Conservation (phyloP, 2,329 filamentous ascomycete species). For the Aulographum hederae region DNA sequence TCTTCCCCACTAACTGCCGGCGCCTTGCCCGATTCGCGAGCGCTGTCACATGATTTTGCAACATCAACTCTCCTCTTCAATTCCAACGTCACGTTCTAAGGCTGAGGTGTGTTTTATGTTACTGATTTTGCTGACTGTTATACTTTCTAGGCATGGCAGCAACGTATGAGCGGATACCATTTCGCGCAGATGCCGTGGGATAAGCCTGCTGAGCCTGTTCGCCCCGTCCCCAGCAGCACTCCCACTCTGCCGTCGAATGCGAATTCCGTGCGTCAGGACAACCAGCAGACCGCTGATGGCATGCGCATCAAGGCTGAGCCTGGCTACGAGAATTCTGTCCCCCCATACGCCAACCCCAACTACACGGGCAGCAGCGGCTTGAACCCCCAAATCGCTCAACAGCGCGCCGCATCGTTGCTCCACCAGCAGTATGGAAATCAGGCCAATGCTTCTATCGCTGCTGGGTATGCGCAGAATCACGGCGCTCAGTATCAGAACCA, state of each 20-base stretch:
- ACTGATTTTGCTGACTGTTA: not conserved
- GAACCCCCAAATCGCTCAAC: conserved; percentile 30
- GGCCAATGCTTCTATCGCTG: conserved; percentile 48
- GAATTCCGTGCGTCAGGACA: not conserved
- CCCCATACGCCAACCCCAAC: conserved; percentile 6
- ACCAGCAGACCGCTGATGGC: conserved; percentile 9
- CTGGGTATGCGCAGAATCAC: conserved; percentile 26
- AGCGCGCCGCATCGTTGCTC: conserved; percentile 33
- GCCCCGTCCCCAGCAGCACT: conserved; percentile 18
- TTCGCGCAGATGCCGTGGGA: conserved; percentile 94
- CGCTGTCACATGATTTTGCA: too few species aligned
- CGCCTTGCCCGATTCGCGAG: conserved; percentile 11
- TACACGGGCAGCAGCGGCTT: conserved; percentile 4
- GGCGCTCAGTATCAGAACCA: conserved; percentile 7
- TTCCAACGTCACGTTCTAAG: conserved; percentile 6
- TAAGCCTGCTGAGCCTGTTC: conserved; percentile 55
- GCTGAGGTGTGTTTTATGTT: not conserved
- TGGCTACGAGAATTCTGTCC: conserved; percentile 10
- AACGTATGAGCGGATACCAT: conserved; percentile 66
- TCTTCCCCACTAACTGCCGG: conserved; percentile 15
- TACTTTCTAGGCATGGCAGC: conserved; percentile 67
- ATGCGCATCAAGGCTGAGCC: conserved; percentile 35
- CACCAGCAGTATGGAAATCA: conserved; percentile 41
- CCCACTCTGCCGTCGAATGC: conserved; percentile 24
- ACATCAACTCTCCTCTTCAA: conserved; percentile 14